Percentiles rank a stretch among this genome's conserved stretches.
Evolutionary conservation across 2,329 filamentous ascomycete species (phyloP).

Genomic region (Dothistroma septosporum): DNA sequence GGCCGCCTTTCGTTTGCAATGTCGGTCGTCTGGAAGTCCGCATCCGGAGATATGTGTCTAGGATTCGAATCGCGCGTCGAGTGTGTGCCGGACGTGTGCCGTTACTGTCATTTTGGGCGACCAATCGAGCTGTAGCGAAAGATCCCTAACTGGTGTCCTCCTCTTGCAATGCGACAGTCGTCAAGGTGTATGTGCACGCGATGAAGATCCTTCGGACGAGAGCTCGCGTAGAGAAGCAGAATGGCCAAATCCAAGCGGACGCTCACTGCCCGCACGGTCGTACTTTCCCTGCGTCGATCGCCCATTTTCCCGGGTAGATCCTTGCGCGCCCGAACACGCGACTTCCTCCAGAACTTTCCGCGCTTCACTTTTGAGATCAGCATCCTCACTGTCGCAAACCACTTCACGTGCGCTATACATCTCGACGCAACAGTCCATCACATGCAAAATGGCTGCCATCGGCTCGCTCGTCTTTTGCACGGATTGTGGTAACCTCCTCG

Average conservation of each 20-base stretch:
- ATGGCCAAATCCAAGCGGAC: neutral
- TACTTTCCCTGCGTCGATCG: constrained; percentile 5
- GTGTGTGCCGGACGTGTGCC: neutral
- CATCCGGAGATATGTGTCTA: constrained; percentile 4
- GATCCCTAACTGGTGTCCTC: neutral
- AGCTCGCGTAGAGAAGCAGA: neutral
- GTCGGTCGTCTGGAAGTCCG: constrained; percentile 6
- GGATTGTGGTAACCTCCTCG: constrained; percentile 85
- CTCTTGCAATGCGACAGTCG: neutral
- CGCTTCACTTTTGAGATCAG: constrained; percentile 2
- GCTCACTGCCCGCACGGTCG: neutral
- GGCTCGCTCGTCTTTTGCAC: constrained; percentile 90
- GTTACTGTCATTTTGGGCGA: neutral
- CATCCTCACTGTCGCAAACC: constrained; percentile 12
- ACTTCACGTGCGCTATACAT: neutral
- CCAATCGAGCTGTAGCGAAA: neutral
- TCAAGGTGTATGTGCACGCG: neutral
- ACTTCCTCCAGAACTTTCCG: constrained; percentile 2
- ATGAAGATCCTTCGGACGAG: neutral
- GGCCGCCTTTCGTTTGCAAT: constrained; percentile 1
- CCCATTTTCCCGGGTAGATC: neutral
- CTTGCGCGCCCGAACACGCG: neutral
- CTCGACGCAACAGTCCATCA: neutral
- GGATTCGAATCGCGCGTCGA: constrained; percentile 6
- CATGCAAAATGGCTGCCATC: constrained; percentile 70